Evolutionary conservation across 2,329 filamentous ascomycete genomes (phyloP).

Genomic region (Diplocarpon mali): DNA sequence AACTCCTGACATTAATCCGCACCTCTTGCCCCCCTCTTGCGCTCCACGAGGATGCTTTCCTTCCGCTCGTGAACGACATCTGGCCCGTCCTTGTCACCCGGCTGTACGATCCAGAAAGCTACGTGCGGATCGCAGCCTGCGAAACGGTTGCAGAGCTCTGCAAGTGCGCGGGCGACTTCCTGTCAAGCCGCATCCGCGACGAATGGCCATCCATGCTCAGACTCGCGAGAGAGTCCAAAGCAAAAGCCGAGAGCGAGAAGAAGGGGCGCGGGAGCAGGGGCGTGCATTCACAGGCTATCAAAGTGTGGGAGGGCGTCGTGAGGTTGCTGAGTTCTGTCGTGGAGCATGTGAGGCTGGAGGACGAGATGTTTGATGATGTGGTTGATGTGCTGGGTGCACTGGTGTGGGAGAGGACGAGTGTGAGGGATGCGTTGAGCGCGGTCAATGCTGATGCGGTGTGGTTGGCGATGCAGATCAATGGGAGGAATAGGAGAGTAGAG

Average conservation of each 20-base stretch:
- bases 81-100: slow-evolving; percentile 74
- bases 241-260: slow-evolving; percentile 31
- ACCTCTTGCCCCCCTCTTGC: slow-evolving; percentile 64
- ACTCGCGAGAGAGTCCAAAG: slow-evolving; percentile 34
- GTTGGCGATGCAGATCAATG: slow-evolving; percentile 37
- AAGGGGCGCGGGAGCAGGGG: slow-evolving; percentile 34
- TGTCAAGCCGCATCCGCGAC: slow-evolving; percentile 61
- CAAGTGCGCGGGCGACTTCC: slow-evolving; percentile 65
- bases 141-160: slow-evolving; percentile 60
- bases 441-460: slow-evolving; percentile 70
- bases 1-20: slow-evolving; percentile 64
- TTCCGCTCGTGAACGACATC: slow-evolving; percentile 80
- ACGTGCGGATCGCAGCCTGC: slow-evolving; percentile 60
- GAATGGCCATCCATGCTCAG: slow-evolving; percentile 53
- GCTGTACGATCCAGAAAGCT: slow-evolving; percentile 54
- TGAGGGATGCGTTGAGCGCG: slow-evolving; percentile 46
- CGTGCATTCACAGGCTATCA: slow-evolving; percentile 47
- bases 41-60: slow-evolving; percentile 67
- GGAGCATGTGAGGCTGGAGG: slow-evolving; percentile 50
- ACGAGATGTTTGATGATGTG: slow-evolving; percentile 61
- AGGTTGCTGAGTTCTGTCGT: slow-evolving; percentile 50
- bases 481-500: slow-evolving; percentile 26
- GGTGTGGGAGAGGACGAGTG: slow-evolving; percentile 35
- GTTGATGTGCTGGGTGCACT: slow-evolving; percentile 48
- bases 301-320: slow-evolving; percentile 54